Evolutionary conservation across 805 yeast species (phyloP).

Genomic region (Schwanniomyces polymorphus): DNA sequence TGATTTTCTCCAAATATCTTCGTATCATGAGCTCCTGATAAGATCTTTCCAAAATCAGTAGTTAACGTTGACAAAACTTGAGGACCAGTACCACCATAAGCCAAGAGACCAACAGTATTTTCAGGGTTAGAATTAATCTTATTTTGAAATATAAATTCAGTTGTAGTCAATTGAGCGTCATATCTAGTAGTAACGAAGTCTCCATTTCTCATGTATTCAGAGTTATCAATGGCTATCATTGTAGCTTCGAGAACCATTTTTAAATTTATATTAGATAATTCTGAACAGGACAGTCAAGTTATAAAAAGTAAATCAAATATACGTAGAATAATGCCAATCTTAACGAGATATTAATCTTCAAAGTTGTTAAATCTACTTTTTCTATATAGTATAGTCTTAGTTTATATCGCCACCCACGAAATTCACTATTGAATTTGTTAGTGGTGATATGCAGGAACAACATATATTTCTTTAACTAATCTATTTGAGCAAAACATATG

Average conservation of each 20-base stretch:
- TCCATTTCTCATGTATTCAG: conserved; percentile 95
- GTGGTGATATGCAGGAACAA: not conserved
- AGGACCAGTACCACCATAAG: conserved; percentile 83
- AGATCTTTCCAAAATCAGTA: conserved; percentile 79
- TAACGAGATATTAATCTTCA: not conserved
- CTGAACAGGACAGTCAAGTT: not conserved
- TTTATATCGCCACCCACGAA: conserved; percentile 1
- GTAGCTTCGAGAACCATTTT: conserved; percentile 93
- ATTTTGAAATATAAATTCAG: conserved; percentile 80
- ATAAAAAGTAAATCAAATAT: not conserved
- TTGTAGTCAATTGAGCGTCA: conserved; percentile 90
- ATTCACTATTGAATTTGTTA: not conserved
- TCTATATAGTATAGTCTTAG: not conserved
- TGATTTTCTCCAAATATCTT: conserved; percentile 67
- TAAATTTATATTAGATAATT: not conserved
- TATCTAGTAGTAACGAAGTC: conserved; percentile 86
- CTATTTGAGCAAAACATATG: too few species aligned
- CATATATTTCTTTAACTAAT: not conserved
- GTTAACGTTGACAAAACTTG: conserved; percentile 88
- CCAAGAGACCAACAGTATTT: conserved; percentile 86
- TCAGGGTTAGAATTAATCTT: conserved; percentile 91
- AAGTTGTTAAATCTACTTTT: conserved; percentile 1
- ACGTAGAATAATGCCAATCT: not conserved
- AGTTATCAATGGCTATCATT: conserved; percentile 91
- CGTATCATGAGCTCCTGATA: conserved; percentile 80